phyloP scores from a whole-genome alignment of 2,329 filamentous ascomycete genomes.

The Fusarium sp. region DNA sequence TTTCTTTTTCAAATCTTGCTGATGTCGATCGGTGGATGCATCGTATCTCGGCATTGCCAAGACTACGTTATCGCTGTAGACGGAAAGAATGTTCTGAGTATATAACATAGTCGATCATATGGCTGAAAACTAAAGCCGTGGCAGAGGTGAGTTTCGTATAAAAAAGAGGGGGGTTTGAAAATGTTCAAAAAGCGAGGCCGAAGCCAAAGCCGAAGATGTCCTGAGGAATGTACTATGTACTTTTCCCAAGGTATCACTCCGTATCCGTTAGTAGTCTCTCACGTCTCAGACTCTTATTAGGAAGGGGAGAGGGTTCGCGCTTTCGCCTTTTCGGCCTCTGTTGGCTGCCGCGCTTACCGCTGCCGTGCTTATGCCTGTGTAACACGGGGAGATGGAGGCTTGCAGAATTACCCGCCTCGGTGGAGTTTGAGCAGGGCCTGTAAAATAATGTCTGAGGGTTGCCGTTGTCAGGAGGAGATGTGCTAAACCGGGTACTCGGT shows the following conservation, averaged over 20 bases:
- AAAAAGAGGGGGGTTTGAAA: background rate
- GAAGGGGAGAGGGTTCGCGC: slow-evolving; percentile 4
- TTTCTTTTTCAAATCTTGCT: background rate
- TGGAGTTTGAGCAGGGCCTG: slow-evolving; percentile 9
- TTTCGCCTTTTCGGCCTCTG: slow-evolving; percentile 28
- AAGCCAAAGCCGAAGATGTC: slow-evolving; percentile 7
- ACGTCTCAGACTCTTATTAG: too few species aligned
- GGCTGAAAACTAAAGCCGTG: background rate
- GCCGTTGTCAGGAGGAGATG: background rate
- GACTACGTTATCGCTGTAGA: background rate
- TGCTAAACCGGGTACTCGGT: slow-evolving; percentile 31
- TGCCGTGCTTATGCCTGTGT: slow-evolving; percentile 10
- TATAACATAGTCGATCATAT: background rate
- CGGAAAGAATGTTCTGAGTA: background rate
- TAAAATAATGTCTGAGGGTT: background rate
- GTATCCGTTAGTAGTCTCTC: too few species aligned
- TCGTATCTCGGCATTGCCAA: background rate
- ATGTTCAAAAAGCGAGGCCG: slow-evolving; percentile 1
- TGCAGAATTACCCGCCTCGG: slow-evolving; percentile 37
- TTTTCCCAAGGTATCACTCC: too few species aligned
- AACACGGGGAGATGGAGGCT: slow-evolving; percentile 38
- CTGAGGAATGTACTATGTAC: too few species aligned
- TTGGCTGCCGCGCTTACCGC: slow-evolving; percentile 7
- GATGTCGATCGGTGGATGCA: background rate
- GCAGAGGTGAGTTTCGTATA: background rate